Base-by-base conservation (phyloP, 2,329 filamentous ascomycete genomes). In the Davidsoniella neocaledoniae region DNA sequence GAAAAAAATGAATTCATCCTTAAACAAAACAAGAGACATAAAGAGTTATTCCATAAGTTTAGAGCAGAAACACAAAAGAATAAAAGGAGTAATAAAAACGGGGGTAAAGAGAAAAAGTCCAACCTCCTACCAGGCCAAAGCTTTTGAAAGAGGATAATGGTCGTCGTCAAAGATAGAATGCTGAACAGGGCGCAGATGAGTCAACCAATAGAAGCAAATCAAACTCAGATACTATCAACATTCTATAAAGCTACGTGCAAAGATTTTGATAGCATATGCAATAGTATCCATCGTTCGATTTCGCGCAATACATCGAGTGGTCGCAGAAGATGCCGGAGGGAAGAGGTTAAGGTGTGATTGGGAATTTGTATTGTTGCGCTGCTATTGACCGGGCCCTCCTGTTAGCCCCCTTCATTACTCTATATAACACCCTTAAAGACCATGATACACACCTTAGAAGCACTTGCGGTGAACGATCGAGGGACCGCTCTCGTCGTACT, bases 401-500 rank as follows among this genome's bases (percentile, higher is more conserved):
- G 56, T 65, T 54, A 64, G 58, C 48, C 44, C 16, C 33, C 14
- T 14, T 10, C 42, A 48, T 33, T 19, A 42, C 8, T 9, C 10
- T 16, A 16, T 16, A 36, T 46, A 47, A 39, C 5, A 45, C n/a
- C 9, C 47, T 23, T 43, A 43, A 53, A 46, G 45, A 53, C 48
- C 48, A 49, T 26, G 21, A 47, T 53, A 55, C 66, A 62, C 65
- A 81, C 79, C 82, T 94, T 94, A 95, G 84, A 95, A 95, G 86
- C 90, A 95, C 86, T 95, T 96, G 83, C 88, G 86, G 84, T 96
- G 90, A 65, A 96, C 90, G 67, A 96, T 96, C 66, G 88, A 95
- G 64, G 90, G 91, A 74, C 90, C 90, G 71, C 83, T 91, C 86
- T 96, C 91, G 77, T 98, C 91, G 82, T 96, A 96, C 79, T 96